Evolutionary conservation across 768 basidiomycete species (phyloP).

Genomic region (Lenzites betulinus): DNA sequence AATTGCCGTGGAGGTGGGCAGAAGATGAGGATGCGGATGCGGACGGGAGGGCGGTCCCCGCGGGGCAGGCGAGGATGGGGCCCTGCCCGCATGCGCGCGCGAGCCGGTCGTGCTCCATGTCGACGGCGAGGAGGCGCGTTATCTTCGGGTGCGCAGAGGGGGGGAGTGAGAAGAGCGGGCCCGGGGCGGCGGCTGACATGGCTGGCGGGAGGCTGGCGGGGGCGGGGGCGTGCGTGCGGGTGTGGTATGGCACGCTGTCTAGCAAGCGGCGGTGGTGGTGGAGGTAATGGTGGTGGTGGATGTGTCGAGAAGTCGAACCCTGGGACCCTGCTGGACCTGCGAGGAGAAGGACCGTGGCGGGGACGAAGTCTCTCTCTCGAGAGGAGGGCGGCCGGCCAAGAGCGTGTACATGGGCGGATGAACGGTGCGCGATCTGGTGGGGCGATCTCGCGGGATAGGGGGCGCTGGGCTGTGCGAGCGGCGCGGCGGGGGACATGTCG

Average conservation of each 20-base stretch:
- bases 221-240: background rate
- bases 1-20: background rate
- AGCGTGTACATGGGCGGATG: background rate
- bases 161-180: background rate
- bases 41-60: no score
- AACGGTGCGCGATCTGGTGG: background rate
- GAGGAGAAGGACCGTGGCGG: constrained; percentile 7
- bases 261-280: background rate
- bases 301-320: background rate
- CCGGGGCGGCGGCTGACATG: constrained; percentile 8
- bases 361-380: constrained; percentile 5
- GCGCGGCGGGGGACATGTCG: background rate
- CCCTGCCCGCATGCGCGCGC: constrained; percentile 25
- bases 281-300: background rate
- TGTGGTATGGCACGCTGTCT: no score
- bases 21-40: background rate
- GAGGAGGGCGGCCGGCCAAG: background rate
- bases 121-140: constrained; percentile 12
- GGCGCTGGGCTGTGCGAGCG: background rate
- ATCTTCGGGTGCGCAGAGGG: constrained; percentile 10
- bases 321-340: background rate
- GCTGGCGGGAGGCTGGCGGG: background rate
- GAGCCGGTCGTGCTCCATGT: constrained; percentile 23
- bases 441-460: constrained; percentile 11
- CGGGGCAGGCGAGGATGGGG: background rate